Evolutionary conservation across 1,139 yeast genomes (phyloP), one percentile per base, ranked within the genome.

Genomic region (Taphrina confusa): DNA sequence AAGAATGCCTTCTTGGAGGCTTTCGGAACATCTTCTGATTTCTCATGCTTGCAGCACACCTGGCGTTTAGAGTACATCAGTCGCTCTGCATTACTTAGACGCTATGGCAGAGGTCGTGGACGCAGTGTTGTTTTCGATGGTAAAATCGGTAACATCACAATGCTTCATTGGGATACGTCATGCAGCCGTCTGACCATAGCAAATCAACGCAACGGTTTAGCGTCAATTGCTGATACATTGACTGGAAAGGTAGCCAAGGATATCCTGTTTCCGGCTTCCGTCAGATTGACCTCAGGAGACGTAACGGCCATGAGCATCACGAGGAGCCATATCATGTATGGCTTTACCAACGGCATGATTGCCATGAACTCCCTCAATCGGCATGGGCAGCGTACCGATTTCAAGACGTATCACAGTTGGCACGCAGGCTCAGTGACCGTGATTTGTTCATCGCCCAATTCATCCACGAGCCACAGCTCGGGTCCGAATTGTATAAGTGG

Each of bases 161-260:
- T 16, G 9, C 1, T 23, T 3, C 31, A 30, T 22, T 28, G 27
- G 14, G 54, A 46, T 25, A n/a, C 18, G 14, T 14, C 8, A 14
- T 25, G 27, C 14, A n/a, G 25, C 34, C 34, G 39, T 16, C 18
- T 46, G 14, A 20, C 47, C 11, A 22, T 36, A 20, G 54, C 50
- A 3, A 46, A 37, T 30, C 14, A 2, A 9, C 25, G 25, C 2
- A 36, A 46, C 9, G 47, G 60, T 23, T 25, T 33, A 14, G 54
- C 30, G 4, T 46, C 51, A 1, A 25, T 56, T 12, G 54, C 42
- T 5, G 39, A 37, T 22, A 20, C 30, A 9, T 28, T 27, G 11
- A 36, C 60, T 3, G 60, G 60, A 9, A 46, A 46, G 27, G 51
- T 56, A 6, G 54, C 40, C n/a, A 46, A 46, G 16, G 54, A 56